phyloP scores from a whole-genome alignment of 345 rosid genomes.

The Brassica nigra region DNA sequence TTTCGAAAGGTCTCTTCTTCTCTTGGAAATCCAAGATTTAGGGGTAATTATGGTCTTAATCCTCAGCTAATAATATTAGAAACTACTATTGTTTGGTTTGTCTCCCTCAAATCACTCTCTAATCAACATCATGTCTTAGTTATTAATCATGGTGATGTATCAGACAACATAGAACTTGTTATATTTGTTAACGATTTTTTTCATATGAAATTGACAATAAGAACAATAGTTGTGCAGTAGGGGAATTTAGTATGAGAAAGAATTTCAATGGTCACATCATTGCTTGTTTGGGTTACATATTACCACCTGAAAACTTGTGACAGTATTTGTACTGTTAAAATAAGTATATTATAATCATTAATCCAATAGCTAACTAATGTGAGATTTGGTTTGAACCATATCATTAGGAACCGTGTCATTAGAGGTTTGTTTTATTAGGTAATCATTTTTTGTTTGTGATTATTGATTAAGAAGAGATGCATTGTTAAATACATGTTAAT shows the following conservation, averaged over 20 bases:
- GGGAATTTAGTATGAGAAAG: neutral
- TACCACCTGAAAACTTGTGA: neutral
- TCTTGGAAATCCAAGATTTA: neutral
- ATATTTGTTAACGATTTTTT: neutral
- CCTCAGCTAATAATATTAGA: neutral
- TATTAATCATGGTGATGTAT: neutral
- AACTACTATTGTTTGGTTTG: neutral
- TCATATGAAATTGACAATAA: neutral
- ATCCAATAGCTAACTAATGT: neutral
- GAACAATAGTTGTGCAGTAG: neutral
- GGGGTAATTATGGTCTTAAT: neutral
- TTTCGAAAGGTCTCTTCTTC: neutral
- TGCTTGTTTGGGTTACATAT: neutral
- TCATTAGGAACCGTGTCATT: neutral
- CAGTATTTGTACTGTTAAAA: neutral
- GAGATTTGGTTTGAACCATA: neutral
- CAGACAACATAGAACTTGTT: neutral
- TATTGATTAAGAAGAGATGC: neutral
- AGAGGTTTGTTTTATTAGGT: neutral
- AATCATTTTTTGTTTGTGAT: neutral
- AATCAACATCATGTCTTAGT: neutral
- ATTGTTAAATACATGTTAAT: neutral
- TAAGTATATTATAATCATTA: neutral
- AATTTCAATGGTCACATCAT: neutral
- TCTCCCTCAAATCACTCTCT: neutral